Conservation (phyloP, 768 basidiomycete genomes). For the Hericium coralloides region DNA sequence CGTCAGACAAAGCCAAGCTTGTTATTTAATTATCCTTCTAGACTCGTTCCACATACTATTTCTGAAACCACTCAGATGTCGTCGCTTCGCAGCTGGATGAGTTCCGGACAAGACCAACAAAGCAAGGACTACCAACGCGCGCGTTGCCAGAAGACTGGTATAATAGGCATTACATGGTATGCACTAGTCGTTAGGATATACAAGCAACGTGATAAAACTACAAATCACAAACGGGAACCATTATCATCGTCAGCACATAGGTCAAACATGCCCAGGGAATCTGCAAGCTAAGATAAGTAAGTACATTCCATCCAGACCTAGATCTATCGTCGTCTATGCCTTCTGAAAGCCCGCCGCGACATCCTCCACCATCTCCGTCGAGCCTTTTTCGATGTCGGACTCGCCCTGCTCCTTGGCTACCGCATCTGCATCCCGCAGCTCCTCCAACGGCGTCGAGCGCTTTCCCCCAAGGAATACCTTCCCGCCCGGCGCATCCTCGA, state of each 20-base stretch:
- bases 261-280: neutral
- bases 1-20: no score
- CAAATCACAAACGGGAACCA: no score
- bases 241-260: conserved; percentile 1
- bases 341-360: no score
- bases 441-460: neutral
- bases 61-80: neutral
- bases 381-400: neutral
- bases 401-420: neutral
- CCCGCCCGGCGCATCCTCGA: conserved; percentile 35
- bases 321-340: no score
- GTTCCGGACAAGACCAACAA: no score
- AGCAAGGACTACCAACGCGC: no score
- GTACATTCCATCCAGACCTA: no score
- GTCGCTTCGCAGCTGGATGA: no score
- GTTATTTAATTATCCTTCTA: no score
- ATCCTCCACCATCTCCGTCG: neutral
- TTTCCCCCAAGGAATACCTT: conserved; percentile 23
- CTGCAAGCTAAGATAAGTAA: no score
- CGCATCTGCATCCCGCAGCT: neutral
- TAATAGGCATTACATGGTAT: no score
- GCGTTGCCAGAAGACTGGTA: no score
- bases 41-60: neutral
- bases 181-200: neutral
- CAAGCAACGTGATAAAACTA: neutral